Conservation (phyloP, 2,329 filamentous ascomycete genomes). For the Apiospora sp. region DNA sequence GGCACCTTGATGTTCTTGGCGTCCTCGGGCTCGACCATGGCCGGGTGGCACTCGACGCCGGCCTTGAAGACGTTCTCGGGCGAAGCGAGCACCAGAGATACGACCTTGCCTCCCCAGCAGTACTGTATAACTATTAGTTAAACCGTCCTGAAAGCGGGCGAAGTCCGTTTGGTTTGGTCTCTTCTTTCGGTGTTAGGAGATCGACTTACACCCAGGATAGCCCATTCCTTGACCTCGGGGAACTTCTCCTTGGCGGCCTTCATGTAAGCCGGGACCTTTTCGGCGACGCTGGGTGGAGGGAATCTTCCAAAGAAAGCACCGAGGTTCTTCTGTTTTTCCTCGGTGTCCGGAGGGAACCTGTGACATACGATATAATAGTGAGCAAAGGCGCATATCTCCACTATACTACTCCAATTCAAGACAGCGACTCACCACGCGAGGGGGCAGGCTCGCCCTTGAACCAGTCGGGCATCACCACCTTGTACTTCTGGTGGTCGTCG, state of each 20-base stretch:
- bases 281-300: constrained; percentile 56
- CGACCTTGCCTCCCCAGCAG: constrained; percentile 78
- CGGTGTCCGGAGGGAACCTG: constrained; percentile 68
- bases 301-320: constrained; percentile 64
- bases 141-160: not conserved
- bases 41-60: constrained; percentile 63
- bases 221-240: constrained; percentile 65
- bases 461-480: constrained; percentile 91
- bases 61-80: constrained; percentile 63
- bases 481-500: constrained; percentile 71
- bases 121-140: constrained; percentile 43
- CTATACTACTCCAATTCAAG: not conserved
- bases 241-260: constrained; percentile 60
- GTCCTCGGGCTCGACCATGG: constrained; percentile 70
- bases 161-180: not conserved
- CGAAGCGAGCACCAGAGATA: constrained; percentile 58
- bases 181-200: not conserved
- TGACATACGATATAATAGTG: not conserved
- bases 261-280: constrained; percentile 62
- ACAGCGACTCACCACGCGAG: constrained; percentile 52
- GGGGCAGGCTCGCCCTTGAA: constrained; percentile 77
- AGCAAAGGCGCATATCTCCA: not conserved
- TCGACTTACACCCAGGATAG: constrained; percentile 63
- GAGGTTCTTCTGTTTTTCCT: constrained; percentile 69
- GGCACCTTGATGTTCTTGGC: constrained; percentile 68